Evolutionary conservation across 345 rosid genomes (phyloP), one percentile per base, ranked within the genome.

Genomic region (Rhizophora mangle): DNA sequence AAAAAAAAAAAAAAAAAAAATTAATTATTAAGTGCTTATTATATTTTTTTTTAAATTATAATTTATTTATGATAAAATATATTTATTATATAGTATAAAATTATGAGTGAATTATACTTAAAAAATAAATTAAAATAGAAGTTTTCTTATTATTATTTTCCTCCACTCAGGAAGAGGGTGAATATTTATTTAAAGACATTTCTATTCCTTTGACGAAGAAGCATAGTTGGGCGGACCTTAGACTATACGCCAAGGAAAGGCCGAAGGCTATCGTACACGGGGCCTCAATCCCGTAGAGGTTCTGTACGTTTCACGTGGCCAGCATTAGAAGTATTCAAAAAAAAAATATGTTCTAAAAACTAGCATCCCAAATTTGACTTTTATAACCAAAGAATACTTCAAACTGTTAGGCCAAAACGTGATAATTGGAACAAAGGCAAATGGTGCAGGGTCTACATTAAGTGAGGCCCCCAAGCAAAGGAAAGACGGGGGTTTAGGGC

Each of bases 101-200:
- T 24, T 24, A 24, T 0, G 24, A 24, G 24, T 24, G 24, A 24
- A 24, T 24, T 24, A 24, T 24, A 24, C 24, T 24, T 24, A 24
- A 24, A 24, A 24, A 24, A 24, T 0, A 24, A 24, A 24, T 24
- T 24, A 24, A 24, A 24, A 24, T 24, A 24, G 1, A 24, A 24
- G 24, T 24, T 24, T 24, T 24, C 24, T 24, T 24, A 24, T 24
- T 24, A 66, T 79, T 8, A 8, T 37, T 13, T 4, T 3, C 78
- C 32, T 51, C 73, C 78, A 68, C 75, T 73, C 13, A 65, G n/a
- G n/a, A n/a, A n/a, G 15, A 51, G 19, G 29, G 65, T 54, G 83
- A 77, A 72, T 76, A 71, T 71, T 37, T 64, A 37, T 71, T 37
- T 64, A 37, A 64, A 68, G 70, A 73, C 70, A 18, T 47, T 39